A percentile compares a stretch with the other conserved stretches of the same genome.
phyloP scores from a whole-genome alignment of 1,284 basidiomycete genomes.

The Trametes pubescens region DNA sequence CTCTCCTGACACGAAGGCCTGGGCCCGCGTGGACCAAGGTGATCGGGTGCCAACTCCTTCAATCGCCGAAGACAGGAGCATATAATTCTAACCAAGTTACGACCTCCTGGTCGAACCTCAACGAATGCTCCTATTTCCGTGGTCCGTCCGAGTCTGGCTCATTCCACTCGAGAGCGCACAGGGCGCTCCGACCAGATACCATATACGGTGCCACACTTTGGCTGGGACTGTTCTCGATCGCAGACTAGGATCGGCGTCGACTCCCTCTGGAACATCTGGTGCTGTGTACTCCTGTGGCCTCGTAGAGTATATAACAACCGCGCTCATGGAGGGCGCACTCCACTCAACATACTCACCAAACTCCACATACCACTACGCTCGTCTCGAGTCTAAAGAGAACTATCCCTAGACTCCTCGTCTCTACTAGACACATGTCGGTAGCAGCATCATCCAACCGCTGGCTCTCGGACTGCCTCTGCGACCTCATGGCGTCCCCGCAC shows the following conservation, averaged over 20 bases:
- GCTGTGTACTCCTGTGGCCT: not conserved
- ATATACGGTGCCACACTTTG: not conserved
- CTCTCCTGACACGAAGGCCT: too few relatives aligned
- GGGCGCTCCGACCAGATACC: not conserved
- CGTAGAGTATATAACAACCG: not conserved
- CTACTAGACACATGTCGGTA: slow-evolving; percentile 21
- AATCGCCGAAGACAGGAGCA: not conserved
- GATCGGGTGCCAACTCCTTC: not conserved
- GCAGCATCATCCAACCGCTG: slow-evolving; percentile 25
- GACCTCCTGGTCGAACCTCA: not conserved
- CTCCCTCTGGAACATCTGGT: not conserved
- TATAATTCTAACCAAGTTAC: too few relatives aligned
- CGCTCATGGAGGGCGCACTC: not conserved
- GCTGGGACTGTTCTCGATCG: slow-evolving; percentile 1
- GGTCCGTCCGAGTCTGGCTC: too few relatives aligned
- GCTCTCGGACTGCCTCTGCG: slow-evolving; percentile 34
- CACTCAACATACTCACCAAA: not conserved
- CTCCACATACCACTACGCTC: slow-evolving; percentile 1
- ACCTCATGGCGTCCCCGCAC: slow-evolving; percentile 37
- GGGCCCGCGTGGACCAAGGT: too few relatives aligned
- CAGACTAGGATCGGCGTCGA: slow-evolving; percentile 1
- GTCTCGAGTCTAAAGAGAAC: slow-evolving; percentile 1
- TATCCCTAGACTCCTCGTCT: not conserved
- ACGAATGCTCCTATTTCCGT: not conserved
- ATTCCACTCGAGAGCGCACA: not conserved